Base-by-base conservation (phyloP, 371 early-diverging fungal genomes). In the Smittium culicis region DNA sequence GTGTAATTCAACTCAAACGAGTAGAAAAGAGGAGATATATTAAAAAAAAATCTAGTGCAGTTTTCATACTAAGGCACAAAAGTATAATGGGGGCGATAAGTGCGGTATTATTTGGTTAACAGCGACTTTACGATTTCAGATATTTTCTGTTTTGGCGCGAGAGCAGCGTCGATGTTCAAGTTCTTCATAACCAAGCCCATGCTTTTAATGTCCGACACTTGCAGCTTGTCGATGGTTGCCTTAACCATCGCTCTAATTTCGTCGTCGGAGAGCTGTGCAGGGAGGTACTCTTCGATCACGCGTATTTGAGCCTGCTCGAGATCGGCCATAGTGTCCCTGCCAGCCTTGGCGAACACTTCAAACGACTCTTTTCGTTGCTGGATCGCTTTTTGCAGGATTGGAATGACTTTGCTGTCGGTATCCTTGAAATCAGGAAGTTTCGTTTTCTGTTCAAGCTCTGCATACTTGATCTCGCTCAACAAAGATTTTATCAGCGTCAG, bases 101-200 rank as follows among this genome's bases (percentile, higher is more conserved):
- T n/a, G n/a, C n/a, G n/a, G n/a, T n/a, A n/a, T n/a, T n/a, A n/a
- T n/a, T n/a, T 45, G 45, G 16, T 25, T 27, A 57, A 57, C 27
- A 25, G 5, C 57, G 34, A 11, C 71, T 86, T 89, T 34, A 81
- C 88, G 30, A 79, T 71, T 28, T 83, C 83, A 56, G 84, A 83
- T 24, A 90, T 86, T 57, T 68, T 62, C 68, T 83, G 84, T 73
- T 82, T 85, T 66, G 88, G 83, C 16, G 90, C 89, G 58, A 62
- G 68, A 14, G 83, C 81, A 2, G 80, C 70, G 67, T 83, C 84
- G 35, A 85, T 70, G 1, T 76, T 79, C 70, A 88, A 79, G 64
- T 82, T 87, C 74, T 87, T 87, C 87, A 91, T 88, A 30, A 91
- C 84, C 59, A 80, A 80, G 63, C 90, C 90, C 77, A 91, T 78